Evolutionary conservation across 352 stramenopile species (phyloP).

Genomic region (Pythium brachiatum): DNA sequence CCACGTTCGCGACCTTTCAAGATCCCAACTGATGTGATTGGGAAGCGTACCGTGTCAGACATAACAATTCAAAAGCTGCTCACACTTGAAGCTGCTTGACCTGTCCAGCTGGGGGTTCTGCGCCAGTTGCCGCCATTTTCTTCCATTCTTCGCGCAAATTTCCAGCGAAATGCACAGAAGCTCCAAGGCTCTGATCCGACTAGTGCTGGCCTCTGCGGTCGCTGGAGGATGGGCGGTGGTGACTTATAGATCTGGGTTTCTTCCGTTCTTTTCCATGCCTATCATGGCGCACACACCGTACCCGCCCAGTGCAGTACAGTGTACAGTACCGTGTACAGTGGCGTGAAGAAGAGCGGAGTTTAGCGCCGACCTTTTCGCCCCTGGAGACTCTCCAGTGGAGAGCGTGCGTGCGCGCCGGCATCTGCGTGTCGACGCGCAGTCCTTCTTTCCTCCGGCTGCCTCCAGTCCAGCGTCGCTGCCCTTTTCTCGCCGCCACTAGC

Average conservation of each 20-base stretch:
- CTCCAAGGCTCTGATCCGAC: background rate
- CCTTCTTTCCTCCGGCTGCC: background rate
- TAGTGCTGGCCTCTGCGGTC: background rate
- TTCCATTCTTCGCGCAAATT: slow-evolving; percentile 1
- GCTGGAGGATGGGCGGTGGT: background rate
- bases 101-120: background rate
- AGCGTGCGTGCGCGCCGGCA: background rate
- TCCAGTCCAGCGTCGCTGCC: background rate
- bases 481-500: background rate
- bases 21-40: background rate
- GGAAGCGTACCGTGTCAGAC: slow-evolving; percentile 6
- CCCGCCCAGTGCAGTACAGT: background rate
- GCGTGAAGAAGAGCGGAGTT: too few species aligned
- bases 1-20: background rate
- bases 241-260: background rate
- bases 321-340: background rate
- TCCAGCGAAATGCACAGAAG: background rate
- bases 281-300: background rate
- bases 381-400: too few species aligned
- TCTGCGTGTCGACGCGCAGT: background rate
- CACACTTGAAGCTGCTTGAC: background rate
- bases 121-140: background rate
- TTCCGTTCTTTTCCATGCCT: slow-evolving; percentile 2
- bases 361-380: background rate
- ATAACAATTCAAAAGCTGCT: slow-evolving; percentile 1